Conservation (phyloP, 2,329 filamentous ascomycete genomes). For the Blastomyces parvus region DNA sequence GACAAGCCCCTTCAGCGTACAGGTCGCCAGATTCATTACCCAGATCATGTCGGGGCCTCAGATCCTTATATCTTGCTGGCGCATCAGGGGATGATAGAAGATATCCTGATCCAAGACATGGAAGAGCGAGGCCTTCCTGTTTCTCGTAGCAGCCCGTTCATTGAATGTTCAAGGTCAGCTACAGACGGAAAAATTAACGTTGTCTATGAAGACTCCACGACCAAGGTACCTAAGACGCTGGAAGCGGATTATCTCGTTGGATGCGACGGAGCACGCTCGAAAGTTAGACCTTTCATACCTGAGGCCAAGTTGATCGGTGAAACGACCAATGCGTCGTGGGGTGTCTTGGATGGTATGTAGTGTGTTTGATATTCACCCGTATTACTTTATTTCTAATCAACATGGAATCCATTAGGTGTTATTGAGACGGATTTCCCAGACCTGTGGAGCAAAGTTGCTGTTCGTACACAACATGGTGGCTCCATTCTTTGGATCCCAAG, state of each 20-base stretch:
- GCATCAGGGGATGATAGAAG: constrained; percentile 69
- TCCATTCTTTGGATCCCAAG: constrained; percentile 64
- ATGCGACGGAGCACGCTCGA: constrained; percentile 59
- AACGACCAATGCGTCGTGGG: constrained; percentile 39
- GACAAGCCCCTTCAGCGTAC: constrained; percentile 49
- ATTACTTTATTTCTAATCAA: not conserved
- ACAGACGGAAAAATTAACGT: constrained; percentile 33
- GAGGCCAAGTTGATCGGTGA: constrained; percentile 50
- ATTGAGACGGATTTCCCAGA: constrained; percentile 55
- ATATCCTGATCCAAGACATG: constrained; percentile 60
- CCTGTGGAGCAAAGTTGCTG: constrained; percentile 49
- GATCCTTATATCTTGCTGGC: constrained; percentile 48
- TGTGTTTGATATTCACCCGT: constrained; percentile 19
- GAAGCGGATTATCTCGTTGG: constrained; percentile 45
- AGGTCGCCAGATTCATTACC: constrained; percentile 60
- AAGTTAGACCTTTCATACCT: constrained; percentile 48
- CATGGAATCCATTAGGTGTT: constrained; percentile 18
- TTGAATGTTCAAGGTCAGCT: constrained; percentile 42
- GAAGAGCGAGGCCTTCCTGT: constrained; percentile 54
- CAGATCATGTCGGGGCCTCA: constrained; percentile 41
- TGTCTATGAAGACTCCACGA: constrained; percentile 31
- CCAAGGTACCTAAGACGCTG: constrained; percentile 17
- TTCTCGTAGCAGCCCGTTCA: constrained; percentile 54
- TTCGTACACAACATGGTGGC: constrained; percentile 49
- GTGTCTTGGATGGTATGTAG: constrained; percentile 44